Percentiles rank a stretch among this genome's conserved stretches.
Conservation (phyloP, 148 eudicot genomes). For the Agrostemma githago region DNA sequence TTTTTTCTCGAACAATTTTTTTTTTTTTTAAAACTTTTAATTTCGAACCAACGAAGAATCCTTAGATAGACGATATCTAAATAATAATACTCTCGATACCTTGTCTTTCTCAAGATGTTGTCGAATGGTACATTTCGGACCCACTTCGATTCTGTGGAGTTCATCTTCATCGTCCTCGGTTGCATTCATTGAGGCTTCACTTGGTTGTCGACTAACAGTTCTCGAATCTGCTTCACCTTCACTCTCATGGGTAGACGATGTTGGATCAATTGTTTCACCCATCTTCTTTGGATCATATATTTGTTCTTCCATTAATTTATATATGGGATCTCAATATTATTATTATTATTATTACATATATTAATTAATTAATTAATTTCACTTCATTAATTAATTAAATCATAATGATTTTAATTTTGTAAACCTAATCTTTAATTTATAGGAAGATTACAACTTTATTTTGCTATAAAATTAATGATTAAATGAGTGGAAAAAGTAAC, state of each 20-base stretch:
- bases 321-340: background rate
- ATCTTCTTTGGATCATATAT: constrained; percentile 5
- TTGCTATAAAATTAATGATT: background rate
- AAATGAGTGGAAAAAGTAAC: background rate
- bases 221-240: constrained; percentile 21
- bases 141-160: constrained; percentile 40
- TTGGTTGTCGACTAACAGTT: constrained; percentile 31
- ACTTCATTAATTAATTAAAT: no score
- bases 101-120: constrained; percentile 74
- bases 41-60: no score
- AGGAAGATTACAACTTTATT: background rate
- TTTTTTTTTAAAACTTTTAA: no score
- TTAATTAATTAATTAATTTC: background rate
- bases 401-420: no score
- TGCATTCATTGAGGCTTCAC: constrained; percentile 38
- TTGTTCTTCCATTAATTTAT: no score
- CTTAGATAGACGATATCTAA: no score
- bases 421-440: no score
- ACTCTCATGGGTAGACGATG: constrained; percentile 22
- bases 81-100: constrained; percentile 22
- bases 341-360: background rate
- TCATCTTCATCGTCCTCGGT: constrained; percentile 69
- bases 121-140: constrained; percentile 56
- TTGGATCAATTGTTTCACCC: constrained; percentile 29
- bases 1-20: no score